Percentiles rank a stretch among this genome's conserved stretches.
phyloP scores from a whole-genome alignment of 1,284 basidiomycete genomes.

The Cutaneotrichosporon cavernicola region DNA sequence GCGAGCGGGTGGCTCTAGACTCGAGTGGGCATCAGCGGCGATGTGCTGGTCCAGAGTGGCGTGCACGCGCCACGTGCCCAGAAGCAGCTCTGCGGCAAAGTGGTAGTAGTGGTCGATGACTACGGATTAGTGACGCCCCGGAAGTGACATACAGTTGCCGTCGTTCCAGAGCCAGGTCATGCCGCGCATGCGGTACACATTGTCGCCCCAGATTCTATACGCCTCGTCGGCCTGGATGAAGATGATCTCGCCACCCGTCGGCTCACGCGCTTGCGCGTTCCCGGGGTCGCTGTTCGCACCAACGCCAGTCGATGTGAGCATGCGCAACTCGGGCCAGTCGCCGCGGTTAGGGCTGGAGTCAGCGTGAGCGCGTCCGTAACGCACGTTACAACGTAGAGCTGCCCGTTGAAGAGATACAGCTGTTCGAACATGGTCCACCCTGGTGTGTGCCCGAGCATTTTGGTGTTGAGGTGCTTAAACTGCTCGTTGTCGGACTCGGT shows the following conservation, averaged over 20 bases:
- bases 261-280: slow-evolving; percentile 65
- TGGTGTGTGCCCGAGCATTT: slow-evolving; percentile 41
- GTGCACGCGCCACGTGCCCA: slow-evolving; percentile 72
- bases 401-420: slow-evolving; percentile 71
- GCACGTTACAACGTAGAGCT: slow-evolving; percentile 63
- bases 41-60: slow-evolving; percentile 51
- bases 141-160: slow-evolving; percentile 47
- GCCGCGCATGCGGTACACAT: slow-evolving; percentile 67
- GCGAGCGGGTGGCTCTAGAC: slow-evolving; percentile 41
- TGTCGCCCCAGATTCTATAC: slow-evolving; percentile 61
- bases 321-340: slow-evolving; percentile 62
- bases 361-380: slow-evolving; percentile 41
- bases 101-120: slow-evolving; percentile 79
- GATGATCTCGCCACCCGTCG: slow-evolving; percentile 58
- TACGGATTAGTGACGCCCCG: slow-evolving; percentile 24
- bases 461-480: slow-evolving; percentile 30
- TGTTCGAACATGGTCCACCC: slow-evolving; percentile 52
- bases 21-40: slow-evolving; percentile 38
- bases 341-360: slow-evolving; percentile 29
- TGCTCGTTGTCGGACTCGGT: slow-evolving; percentile 29
- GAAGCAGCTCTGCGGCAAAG: slow-evolving; percentile 71
- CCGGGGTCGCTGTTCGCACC: slow-evolving; percentile 62
- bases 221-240: slow-evolving; percentile 65
- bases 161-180: slow-evolving; percentile 59
- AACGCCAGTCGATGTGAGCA: slow-evolving; percentile 69